Base-by-base conservation (phyloP, 2,329 filamentous ascomycete genomes). In the Thelonectria rubi region DNA sequence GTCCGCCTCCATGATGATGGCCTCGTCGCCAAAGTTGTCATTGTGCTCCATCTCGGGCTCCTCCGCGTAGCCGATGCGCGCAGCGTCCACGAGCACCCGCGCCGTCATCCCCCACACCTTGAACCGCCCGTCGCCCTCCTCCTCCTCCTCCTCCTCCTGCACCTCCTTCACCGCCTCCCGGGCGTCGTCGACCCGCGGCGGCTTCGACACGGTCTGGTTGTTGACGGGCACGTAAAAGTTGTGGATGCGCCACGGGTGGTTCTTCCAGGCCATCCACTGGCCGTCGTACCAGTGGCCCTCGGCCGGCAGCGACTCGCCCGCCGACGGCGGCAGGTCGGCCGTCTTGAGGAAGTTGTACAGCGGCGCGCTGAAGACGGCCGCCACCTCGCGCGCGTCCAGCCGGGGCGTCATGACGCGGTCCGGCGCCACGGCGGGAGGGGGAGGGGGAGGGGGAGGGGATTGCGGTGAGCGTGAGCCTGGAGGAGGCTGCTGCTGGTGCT, bases 41-140 rank as follows among this genome's bases (percentile, higher is more conserved):
- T 86, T 87, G 66, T 87, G 84, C 79, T 96, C 92, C 75, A 97
- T 97, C 74, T 93, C 90, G 4, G 94, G 94, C 73, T 92, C 87
- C 78, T 91, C 85, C 2, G 79, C 90, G 75, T 95, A 98, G 18
- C 94, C 94, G 17, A 97, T 84, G 64, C 92, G 83, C 34, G 94
- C 94, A 5, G 91, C 90, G 78, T 98, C 94, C 5, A 97, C 92
- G 56, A 97, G 76, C 56, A 98, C 94, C 54, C 93, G 83, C 3
- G 93, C 94, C 55, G 94, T 98, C 92, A 98, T 94, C 15, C 94
- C 94, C 86, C 94, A 97, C 5, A 98, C 93, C 68, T 91, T 88
- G 78, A 95, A 97, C 39, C 91, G 82, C 3, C 81, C 80, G 4
- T 77, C 73, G 11, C 77, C 75, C 62, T 83, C 79, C 63, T 80